A percentile compares a stretch with the other conserved stretches of the same genome.
These are phyloP conservation scores for Acacia confusa DNA, from an alignment of 306 rosid species.

Conservation along the genomic window DNA sequence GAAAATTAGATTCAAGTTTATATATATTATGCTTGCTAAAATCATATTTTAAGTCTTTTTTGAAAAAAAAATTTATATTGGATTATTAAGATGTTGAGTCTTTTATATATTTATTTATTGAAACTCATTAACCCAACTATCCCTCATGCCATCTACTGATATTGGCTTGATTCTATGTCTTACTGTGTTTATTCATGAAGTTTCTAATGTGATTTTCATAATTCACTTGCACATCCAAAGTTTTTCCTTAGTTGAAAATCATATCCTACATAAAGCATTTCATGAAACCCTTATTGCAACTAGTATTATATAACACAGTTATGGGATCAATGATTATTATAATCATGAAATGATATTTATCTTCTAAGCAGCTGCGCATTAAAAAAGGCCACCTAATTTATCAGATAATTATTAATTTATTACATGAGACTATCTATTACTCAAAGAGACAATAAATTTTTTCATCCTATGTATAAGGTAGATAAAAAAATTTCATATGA, in stretches of 20 bases:
- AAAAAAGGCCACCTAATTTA: constrained; percentile 4
- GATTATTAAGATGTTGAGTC: neutral
- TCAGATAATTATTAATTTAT: neutral
- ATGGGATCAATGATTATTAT: neutral
- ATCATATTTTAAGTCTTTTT: neutral
- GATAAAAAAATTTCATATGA: too few species aligned
- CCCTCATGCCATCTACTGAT: neutral
- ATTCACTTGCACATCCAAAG: neutral
- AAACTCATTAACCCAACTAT: neutral
- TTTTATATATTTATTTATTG: neutral
- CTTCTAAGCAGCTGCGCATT: neutral
- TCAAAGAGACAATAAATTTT: too few species aligned
- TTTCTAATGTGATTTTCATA: neutral
- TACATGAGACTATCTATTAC: neutral
- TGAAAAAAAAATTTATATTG: neutral
- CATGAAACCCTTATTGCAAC: neutral
- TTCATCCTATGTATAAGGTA: too few species aligned
- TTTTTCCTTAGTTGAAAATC: neutral
- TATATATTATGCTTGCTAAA: neutral
- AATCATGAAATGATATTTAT: neutral
- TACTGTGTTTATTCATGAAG: neutral
- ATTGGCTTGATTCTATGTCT: neutral
- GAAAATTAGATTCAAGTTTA: neutral
- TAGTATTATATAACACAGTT: neutral
- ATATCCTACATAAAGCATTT: neutral